phyloP scores from a whole-genome alignment of 768 basidiomycete genomes.

The Suillus brevipes region DNA sequence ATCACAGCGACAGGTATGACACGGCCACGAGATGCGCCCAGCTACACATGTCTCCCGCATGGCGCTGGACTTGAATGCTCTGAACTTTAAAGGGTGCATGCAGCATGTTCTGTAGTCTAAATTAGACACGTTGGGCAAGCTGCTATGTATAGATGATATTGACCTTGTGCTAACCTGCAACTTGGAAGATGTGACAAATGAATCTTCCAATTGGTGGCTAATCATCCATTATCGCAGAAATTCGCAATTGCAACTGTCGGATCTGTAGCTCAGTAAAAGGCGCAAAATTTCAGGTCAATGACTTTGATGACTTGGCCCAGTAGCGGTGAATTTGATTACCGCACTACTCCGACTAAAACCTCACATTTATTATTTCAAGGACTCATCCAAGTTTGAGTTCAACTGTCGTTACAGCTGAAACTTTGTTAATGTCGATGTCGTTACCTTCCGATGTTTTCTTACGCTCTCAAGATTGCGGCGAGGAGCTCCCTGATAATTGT shows the following conservation, averaged over 20 bases:
- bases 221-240: neutral
- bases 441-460: no score
- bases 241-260: neutral
- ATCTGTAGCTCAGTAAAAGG: neutral
- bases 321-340: no score
- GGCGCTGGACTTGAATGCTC: no score
- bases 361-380: no score
- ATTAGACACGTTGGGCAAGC: neutral
- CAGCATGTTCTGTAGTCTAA: neutral
- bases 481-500: no score
- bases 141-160: neutral
- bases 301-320: no score
- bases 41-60: slow-evolving; percentile 11
- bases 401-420: no score
- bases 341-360: no score
- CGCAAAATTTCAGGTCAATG: no score
- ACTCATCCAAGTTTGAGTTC: no score
- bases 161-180: neutral
- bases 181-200: neutral
- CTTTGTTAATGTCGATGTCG: no score
- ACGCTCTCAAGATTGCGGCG: no score
- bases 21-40: slow-evolving; percentile 7
- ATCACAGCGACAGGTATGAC: neutral
- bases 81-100: neutral
- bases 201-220: neutral